These are phyloP conservation scores for Phialophora tarda DNA, from an alignment of 2,329 filamentous ascomycete species.

Conservation along the genomic window DNA sequence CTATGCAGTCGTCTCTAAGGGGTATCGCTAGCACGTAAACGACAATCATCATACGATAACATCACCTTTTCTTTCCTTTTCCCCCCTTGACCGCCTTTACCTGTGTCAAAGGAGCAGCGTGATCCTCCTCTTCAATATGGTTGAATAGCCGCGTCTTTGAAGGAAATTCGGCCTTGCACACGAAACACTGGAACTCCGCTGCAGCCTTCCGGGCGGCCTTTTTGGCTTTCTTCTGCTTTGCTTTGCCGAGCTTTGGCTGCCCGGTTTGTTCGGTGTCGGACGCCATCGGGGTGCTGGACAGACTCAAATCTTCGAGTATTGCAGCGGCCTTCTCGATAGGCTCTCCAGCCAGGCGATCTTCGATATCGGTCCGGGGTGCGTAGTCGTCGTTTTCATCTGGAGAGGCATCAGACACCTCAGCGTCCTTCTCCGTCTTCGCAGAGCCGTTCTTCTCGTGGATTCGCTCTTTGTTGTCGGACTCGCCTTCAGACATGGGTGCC, in stretches of 20 bases:
- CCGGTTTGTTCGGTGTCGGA: slow-evolving; percentile 36
- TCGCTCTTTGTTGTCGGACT: slow-evolving; percentile 14
- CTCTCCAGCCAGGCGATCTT: slow-evolving; percentile 45
- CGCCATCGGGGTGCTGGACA: slow-evolving; percentile 30
- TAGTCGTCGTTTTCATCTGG: slow-evolving; percentile 55
- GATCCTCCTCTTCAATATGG: slow-evolving; percentile 69
- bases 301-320: slow-evolving; percentile 36
- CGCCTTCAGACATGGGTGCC: neutral
- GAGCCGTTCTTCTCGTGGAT: slow-evolving; percentile 5
- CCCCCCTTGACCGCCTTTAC: slow-evolving; percentile 33
- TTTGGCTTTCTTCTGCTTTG: slow-evolving; percentile 60
- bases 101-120: slow-evolving; percentile 60
- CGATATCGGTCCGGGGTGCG: slow-evolving; percentile 50
- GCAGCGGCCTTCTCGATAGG: slow-evolving; percentile 25
- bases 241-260: slow-evolving; percentile 54
- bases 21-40: slow-evolving; percentile 5
- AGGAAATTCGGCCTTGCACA: slow-evolving; percentile 77
- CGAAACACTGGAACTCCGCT: slow-evolving; percentile 70
- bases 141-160: slow-evolving; percentile 75
- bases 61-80: slow-evolving; percentile 39
- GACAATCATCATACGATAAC: neutral
- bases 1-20: slow-evolving; percentile 23
- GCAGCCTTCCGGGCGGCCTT: slow-evolving; percentile 50
- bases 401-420: slow-evolving; percentile 26
- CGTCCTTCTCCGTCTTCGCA: slow-evolving; percentile 16